Conservation (phyloP, 768 basidiomycete species). For the Psilocybe cyanescens region DNA sequence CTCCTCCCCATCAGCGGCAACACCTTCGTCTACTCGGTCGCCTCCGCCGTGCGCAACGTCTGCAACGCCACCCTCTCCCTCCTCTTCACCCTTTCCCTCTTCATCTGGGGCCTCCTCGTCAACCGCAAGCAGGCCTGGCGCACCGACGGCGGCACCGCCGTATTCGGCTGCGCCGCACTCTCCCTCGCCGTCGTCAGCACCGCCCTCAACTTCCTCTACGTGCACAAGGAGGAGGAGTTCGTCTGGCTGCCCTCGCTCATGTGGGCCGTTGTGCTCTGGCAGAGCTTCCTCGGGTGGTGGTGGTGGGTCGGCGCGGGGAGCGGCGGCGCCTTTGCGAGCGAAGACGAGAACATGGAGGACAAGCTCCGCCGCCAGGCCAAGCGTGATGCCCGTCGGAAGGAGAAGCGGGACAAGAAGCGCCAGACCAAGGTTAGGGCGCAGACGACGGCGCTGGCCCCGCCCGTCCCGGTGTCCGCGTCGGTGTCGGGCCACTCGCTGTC, state of each 20-base stretch:
- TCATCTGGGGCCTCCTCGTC: conserved; percentile 92
- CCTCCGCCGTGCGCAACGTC: conserved; percentile 84
- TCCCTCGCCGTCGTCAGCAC: conserved; percentile 83
- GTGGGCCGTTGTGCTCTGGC: conserved; percentile 95
- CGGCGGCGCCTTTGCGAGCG: conserved; percentile 54
- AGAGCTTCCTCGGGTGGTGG: conserved; percentile 97
- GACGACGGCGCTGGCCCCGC: conserved; percentile 23
- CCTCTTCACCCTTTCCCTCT: conserved; percentile 86
- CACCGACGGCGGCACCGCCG: conserved; percentile 94
- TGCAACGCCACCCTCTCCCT: conserved; percentile 97
- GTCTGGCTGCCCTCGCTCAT: conserved; percentile 91
- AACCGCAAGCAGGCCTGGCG: conserved; percentile 95
- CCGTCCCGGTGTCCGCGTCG: background rate
- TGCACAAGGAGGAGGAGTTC: conserved; percentile 81
- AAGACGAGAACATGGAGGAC: conserved; percentile 64
- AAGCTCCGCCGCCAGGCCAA: conserved; percentile 58
- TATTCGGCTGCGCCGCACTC: conserved; percentile 87
- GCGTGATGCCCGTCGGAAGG: conserved; percentile 48
- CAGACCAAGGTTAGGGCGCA: conserved; percentile 57
- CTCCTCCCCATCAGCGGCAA: conserved; percentile 69
- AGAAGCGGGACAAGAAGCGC: conserved; percentile 49
- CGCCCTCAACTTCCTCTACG: conserved; percentile 86
- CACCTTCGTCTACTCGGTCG: conserved; percentile 48
- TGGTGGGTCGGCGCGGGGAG: conserved; percentile 98
- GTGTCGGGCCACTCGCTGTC: background rate